Percentiles rank a stretch among this genome's conserved stretches.
Evolutionary conservation across 2,329 filamentous ascomycete species (phyloP).

Genomic region (Exophiala lecanii-corni): DNA sequence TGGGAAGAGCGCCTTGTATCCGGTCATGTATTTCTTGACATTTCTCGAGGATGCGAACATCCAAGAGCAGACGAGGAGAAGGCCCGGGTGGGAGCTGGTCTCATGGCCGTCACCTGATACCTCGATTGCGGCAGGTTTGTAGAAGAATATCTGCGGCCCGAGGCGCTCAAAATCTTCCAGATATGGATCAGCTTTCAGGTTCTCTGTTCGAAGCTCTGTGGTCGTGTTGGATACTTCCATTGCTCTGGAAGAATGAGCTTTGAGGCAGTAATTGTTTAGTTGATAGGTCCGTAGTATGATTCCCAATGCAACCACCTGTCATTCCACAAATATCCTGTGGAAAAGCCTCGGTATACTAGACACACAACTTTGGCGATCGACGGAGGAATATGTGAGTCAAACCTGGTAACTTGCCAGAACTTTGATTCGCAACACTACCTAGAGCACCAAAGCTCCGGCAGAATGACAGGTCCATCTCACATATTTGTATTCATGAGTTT

Average conservation of each 20-base stretch:
- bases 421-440: no score
- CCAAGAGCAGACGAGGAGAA: constrained; percentile 49
- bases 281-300: no score
- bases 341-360: no score
- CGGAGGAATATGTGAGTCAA: no score
- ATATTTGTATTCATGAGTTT: no score
- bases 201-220: constrained; percentile 12
- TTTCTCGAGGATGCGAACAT: constrained; percentile 49
- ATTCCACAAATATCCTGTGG: no score
- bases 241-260: not conserved
- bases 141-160: constrained; percentile 16
- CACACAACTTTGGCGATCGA: no score
- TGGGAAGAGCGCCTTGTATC: constrained; percentile 45
- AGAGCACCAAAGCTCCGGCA: no score
- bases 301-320: no score
- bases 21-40: constrained; percentile 49
- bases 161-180: constrained; percentile 14
- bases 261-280: no score
- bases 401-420: no score
- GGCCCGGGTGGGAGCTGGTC: constrained; percentile 33
- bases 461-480: no score
- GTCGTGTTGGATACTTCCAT: constrained; percentile 6
- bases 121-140: constrained; percentile 1
- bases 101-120: not conserved
- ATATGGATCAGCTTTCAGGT: constrained; percentile 8